These are phyloP conservation scores for Candida lessepsii DNA, from an alignment of 805 yeast genomes.

Conservation along the genomic window DNA sequence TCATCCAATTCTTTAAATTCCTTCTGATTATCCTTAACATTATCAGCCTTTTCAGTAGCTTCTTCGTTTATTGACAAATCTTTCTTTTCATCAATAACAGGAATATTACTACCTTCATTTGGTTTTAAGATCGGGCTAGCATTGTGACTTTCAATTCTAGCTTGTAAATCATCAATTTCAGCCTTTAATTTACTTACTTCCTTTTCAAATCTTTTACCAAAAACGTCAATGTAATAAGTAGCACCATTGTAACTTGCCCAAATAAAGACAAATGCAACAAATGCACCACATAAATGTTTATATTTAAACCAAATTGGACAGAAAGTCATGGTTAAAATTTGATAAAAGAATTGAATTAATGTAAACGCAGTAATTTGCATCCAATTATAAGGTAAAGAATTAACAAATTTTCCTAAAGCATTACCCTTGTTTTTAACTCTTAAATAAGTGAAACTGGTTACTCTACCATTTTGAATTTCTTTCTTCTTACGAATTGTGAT, in stretches of 20 bases:
- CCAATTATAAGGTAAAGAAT: constrained; percentile 73
- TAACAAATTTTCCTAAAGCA: constrained; percentile 72
- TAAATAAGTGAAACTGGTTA: constrained; percentile 83
- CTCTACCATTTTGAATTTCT: constrained; percentile 80
- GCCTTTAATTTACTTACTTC: constrained; percentile 70
- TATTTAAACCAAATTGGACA: constrained; percentile 86
- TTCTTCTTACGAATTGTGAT: constrained; percentile 78
- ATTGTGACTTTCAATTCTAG: constrained; percentile 20
- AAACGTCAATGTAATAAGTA: constrained; percentile 86
- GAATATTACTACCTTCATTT: constrained; percentile 2
- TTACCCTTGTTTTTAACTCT: constrained; percentile 67
- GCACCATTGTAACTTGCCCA: constrained; percentile 92
- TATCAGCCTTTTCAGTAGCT: background rate
- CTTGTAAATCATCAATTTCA: constrained; percentile 68
- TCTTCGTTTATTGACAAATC: background rate
- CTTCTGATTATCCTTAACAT: background rate
- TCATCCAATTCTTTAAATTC: background rate
- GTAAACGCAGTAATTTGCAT: constrained; percentile 88
- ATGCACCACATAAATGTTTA: constrained; percentile 62
- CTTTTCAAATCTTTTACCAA: constrained; percentile 85
- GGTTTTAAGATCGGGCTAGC: constrained; percentile 18
- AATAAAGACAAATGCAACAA: constrained; percentile 69
- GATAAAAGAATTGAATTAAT: constrained; percentile 82
- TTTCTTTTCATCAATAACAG: constrained; percentile 2
- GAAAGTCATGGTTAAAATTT: constrained; percentile 78